Evolutionary conservation across 2,329 filamentous ascomycete species (phyloP).

Genomic region (Davidsoniella neocaledoniae): DNA sequence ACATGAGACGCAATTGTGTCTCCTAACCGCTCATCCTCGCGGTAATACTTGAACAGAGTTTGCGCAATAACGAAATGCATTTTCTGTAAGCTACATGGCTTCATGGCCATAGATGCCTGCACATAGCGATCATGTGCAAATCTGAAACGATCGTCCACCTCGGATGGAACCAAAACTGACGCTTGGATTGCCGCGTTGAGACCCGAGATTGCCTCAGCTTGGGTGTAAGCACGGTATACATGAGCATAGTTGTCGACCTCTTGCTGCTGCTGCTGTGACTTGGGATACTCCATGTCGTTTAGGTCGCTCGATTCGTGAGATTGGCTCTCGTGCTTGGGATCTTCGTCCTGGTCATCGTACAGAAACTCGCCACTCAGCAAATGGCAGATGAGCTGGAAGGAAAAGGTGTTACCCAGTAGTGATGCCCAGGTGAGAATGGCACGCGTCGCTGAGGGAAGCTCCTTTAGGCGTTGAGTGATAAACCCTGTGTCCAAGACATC

Average conservation of each 20-base stretch:
- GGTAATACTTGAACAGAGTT: constrained; percentile 57
- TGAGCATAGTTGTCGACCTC: constrained; percentile 17
- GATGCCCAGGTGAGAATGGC: constrained; percentile 76
- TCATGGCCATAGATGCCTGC: constrained; percentile 53
- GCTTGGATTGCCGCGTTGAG: constrained; percentile 68
- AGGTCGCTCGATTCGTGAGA: constrained; percentile 6
- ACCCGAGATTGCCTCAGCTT: constrained; percentile 55
- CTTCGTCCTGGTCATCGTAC: constrained; percentile 26
- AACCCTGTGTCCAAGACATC: constrained; percentile 71
- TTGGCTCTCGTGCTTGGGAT: neutral
- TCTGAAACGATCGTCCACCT: constrained; percentile 71
- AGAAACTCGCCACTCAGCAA: constrained; percentile 60
- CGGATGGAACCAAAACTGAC: constrained; percentile 65
- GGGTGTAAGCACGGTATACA: constrained; percentile 27
- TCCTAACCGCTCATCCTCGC: constrained; percentile 41
- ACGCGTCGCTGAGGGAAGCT: constrained; percentile 57
- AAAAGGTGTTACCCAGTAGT: constrained; percentile 66
- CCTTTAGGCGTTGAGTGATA: constrained; percentile 58
- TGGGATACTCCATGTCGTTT: constrained; percentile 11
- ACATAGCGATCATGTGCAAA: constrained; percentile 83
- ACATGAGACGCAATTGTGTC: constrained; percentile 71
- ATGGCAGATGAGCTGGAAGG: constrained; percentile 62
- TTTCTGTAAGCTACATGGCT: constrained; percentile 50
- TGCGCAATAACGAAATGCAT: constrained; percentile 89
- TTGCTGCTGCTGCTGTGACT: constrained; percentile 18